Conservation (phyloP, 805 yeast species). For the Ogataea populi-albae region DNA sequence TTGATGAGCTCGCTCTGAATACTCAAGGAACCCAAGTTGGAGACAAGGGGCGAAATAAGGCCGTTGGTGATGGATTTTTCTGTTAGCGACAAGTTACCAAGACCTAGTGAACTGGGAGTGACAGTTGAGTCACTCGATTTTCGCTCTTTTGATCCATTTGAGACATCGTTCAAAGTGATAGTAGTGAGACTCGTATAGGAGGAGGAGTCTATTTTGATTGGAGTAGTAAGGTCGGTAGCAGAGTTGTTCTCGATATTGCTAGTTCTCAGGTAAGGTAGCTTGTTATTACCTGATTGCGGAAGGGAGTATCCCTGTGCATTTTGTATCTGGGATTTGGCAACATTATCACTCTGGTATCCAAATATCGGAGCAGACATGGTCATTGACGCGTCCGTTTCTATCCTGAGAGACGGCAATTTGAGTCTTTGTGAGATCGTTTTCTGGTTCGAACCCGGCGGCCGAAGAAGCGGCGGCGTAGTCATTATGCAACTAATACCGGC, state of each 20-base stretch:
- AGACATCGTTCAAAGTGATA: not conserved
- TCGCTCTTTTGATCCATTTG: conserved; percentile 3
- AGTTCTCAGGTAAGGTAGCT: too few species aligned
- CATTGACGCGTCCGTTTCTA: conserved; percentile 13
- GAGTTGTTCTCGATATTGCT: too few species aligned
- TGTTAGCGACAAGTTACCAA: conserved; percentile 3
- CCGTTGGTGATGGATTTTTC: not conserved
- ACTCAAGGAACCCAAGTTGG: conserved; percentile 2
- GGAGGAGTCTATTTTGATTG: conserved; percentile 9
- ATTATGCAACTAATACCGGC: too few species aligned
- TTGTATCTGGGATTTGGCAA: too few species aligned
- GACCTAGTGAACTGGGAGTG: conserved; percentile 3
- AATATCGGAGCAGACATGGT: too few species aligned
- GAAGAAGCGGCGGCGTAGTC: conserved; percentile 43
- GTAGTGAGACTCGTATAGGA: conserved; percentile 4
- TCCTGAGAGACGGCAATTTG: conserved; percentile 26
- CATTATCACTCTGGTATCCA: too few species aligned
- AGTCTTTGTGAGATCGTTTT: conserved; percentile 28
- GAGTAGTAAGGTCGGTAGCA: conserved; percentile 10
- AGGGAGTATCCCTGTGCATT: too few species aligned
- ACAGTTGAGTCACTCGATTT: conserved; percentile 4
- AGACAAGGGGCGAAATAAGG: conserved; percentile 11
- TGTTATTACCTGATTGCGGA: too few species aligned
- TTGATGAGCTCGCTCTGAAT: conserved; percentile 1
- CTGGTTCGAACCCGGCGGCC: conserved; percentile 43